Conservation (phyloP, 495 filamentous ascomycete species). For the Aspergillus campestris region DNA sequence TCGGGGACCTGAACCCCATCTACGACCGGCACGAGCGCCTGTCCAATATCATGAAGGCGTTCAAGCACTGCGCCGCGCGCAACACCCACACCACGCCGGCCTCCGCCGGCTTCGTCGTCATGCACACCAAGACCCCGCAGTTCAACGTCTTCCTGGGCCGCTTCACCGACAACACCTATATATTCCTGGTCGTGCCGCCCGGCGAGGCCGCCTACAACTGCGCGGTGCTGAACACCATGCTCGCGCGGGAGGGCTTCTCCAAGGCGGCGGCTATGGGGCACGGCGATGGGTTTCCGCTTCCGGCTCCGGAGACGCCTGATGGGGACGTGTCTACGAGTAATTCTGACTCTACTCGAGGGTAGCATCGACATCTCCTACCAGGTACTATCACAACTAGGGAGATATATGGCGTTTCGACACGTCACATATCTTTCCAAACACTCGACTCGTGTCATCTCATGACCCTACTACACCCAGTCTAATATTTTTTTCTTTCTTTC, state of each 20-base stretch:
- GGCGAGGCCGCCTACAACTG: slow-evolving; percentile 82
- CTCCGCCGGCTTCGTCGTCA: slow-evolving; percentile 52
- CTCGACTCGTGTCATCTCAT: too few species aligned
- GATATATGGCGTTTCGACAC: slow-evolving; percentile 17
- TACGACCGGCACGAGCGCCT: slow-evolving; percentile 91
- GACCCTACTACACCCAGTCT: not conserved
- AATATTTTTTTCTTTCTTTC: slow-evolving; percentile 9
- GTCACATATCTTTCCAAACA: too few species aligned
- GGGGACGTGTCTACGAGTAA: slow-evolving; percentile 8
- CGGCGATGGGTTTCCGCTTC: slow-evolving; percentile 39
- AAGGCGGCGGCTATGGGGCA: slow-evolving; percentile 31
- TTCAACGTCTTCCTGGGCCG: slow-evolving; percentile 91
- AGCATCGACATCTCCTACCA: too few species aligned
- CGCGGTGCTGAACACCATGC: slow-evolving; percentile 78
- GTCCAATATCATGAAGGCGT: slow-evolving; percentile 92
- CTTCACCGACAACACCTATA: slow-evolving; percentile 93
- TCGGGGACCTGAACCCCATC: slow-evolving; percentile 72
- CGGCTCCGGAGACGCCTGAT: slow-evolving; percentile 25
- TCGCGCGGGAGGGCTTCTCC: slow-evolving; percentile 71
- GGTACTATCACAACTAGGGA: too few species aligned
- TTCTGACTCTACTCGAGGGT: not conserved
- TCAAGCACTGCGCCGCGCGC: slow-evolving; percentile 73
- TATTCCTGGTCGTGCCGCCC: slow-evolving; percentile 81
- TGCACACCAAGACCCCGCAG: slow-evolving; percentile 57
- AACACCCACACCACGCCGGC: slow-evolving; percentile 44